A percentile compares a stretch with the other conserved stretches of the same genome.
phyloP scores from a whole-genome alignment of 495 filamentous ascomycete species.

The Trichocladium uniseriatum region DNA sequence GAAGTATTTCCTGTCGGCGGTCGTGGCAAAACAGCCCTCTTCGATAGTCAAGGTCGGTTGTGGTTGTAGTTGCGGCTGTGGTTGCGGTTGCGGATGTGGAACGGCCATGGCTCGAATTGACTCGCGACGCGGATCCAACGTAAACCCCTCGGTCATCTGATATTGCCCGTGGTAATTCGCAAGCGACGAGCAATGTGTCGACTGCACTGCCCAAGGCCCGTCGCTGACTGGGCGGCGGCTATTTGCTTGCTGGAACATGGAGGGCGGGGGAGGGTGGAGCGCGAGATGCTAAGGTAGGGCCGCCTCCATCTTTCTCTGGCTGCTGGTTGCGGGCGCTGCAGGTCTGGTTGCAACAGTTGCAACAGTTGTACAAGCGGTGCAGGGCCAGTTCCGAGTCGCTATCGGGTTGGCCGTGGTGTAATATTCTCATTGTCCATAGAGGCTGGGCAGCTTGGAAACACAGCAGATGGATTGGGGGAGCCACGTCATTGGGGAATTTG shows the following conservation, averaged over 20 bases:
- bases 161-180: background rate
- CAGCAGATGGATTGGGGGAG: background rate
- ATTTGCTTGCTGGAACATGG: background rate
- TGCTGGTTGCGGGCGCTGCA: conserved; percentile 5
- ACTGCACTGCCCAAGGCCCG: too few relatives aligned
- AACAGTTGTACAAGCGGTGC: background rate
- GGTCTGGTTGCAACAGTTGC: background rate
- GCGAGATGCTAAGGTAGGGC: background rate
- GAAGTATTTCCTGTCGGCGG: conserved; percentile 5
- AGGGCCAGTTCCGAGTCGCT: conserved; percentile 4
- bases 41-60: background rate
- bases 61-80: background rate
- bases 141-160: background rate
- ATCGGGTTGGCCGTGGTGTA: background rate
- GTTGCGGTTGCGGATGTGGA: background rate
- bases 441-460: background rate
- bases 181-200: background rate
- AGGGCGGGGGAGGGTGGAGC: background rate
- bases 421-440: background rate
- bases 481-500: too few relatives aligned
- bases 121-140: background rate
- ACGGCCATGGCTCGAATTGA: background rate
- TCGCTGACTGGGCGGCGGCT: background rate
- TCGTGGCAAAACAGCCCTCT: conserved; percentile 3
- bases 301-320: background rate